Evolutionary conservation across 2,329 filamentous ascomycete genomes (phyloP), one percentile per base, ranked within the genome.

Genomic region (Exophiala spinifera): DNA sequence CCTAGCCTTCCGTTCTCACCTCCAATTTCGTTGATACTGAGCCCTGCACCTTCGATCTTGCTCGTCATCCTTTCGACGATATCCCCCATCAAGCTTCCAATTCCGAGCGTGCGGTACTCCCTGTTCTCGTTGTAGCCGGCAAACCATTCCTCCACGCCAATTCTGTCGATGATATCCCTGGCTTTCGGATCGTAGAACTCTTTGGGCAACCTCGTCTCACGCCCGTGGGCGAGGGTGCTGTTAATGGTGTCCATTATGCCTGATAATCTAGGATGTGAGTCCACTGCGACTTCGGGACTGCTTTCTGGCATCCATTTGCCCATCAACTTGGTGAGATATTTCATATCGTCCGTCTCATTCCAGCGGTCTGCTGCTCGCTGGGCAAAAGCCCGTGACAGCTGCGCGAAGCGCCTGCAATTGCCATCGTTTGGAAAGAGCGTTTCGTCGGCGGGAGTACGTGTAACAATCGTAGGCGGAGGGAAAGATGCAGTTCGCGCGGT

Each of bases 241-340:
- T 96, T 97, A 66, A 97, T 81, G 0, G 89, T 94, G 72, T 99
- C 94, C 87, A 95, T 90, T 65, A 99, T 87, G 49, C 94, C 94
- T 4, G 85, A 91, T 11, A 97, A 77, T 42, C 91, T 80, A 0
- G 94, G 94, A 56, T 86, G 86, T 1, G 85, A 86, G 70, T 96
- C 91, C 7, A 97, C 89, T 21, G 87, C 88, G 7, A 96, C 85
- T 36, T 80, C 80, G 37, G 56, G 48, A 25, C 77, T 79, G 33
- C 79, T 78, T 6, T 83, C 78, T 0, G 90, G 89, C 88, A 97
- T 95, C 83, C 87, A 95, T 69, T 88, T 90, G 33, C 87, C 84
- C 50, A 91, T 84, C 55, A 88, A 73, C 56, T 81, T 85, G 64
- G 87, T 91, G 20, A 96, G 75, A 68, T 95, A 91, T 28, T 81